Base-by-base conservation (phyloP, 2,329 filamentous ascomycete species). In the Ascochyta lentis region DNA sequence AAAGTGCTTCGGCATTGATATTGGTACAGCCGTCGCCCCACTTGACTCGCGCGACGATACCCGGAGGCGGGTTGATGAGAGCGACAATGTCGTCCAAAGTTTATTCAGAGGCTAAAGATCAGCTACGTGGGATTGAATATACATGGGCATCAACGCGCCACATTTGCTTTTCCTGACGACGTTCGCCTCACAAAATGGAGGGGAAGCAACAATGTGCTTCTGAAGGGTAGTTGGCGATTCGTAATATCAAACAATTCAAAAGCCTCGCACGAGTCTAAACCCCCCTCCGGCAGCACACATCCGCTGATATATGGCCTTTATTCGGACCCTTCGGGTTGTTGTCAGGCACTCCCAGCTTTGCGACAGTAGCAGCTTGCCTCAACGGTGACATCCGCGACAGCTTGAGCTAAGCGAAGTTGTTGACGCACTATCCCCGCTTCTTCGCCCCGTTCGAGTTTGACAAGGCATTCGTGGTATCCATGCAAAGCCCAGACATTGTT, bases 401-500 rank as follows among this genome's bases (percentile, higher is more conserved):
- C 82, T 59, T 81, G 60, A 1, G 84, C 84, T 53, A 81, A 59
- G 55, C 78, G 78, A 60, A 89, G 66, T 69, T 84, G 80, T 59
- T 79, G 72, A 55, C 75, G 66, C 15, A 86, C 67, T n/a, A 80
- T 75, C 4, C 64, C 66, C 6, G 81, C 83, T 65, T 85, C 83
- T 0, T 71, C 76, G 1, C 50, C 65, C 13, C 80, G 75, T 0
- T 83, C 85, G 13, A 89, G 69, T 56, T 77, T 83, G 3, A 80
- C 60, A 44, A 92, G 69, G 67, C 89, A 90, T 74, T 92, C 89
- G 60, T 90, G 83, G 60, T 86, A 89, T 0, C 89, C 90, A 63
- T 90, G 87, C 58, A 92, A 72, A 4, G 88, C 83, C 90, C 89
- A 92, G 0, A 92, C 85, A 60, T 93, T 92, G 44, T 87, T 87